These are phyloP conservation scores for Cercospora brassicicola DNA, from an alignment of 2,329 filamentous ascomycete genomes.

Conservation along the genomic window DNA sequence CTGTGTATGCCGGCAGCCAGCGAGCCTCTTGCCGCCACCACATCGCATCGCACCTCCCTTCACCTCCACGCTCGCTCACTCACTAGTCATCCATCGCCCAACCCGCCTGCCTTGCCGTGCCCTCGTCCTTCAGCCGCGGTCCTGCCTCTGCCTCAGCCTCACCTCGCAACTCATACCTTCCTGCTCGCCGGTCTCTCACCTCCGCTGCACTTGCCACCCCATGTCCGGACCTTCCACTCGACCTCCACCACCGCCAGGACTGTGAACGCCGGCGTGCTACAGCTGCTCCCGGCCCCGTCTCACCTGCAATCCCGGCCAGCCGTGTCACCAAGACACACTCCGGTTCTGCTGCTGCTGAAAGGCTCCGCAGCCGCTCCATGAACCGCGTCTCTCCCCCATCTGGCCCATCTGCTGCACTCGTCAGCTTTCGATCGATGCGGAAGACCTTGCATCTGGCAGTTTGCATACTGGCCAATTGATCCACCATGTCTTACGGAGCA, in stretches of 20 bases:
- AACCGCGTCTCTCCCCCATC: conserved; percentile 4
- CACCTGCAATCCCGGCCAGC: conserved; percentile 4
- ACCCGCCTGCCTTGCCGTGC: not conserved
- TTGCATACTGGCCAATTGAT: not conserved
- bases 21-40: conserved; percentile 10
- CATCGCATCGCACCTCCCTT: not conserved
- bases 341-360: not conserved
- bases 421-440: conserved; percentile 8
- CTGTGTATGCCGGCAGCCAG: conserved; percentile 15
- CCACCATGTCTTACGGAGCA: conserved; percentile 18
- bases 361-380: conserved; percentile 14
- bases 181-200: not conserved
- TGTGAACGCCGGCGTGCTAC: not conserved
- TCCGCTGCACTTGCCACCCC: not conserved
- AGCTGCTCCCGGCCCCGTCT: conserved; percentile 3
- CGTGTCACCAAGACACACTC: conserved; percentile 3
- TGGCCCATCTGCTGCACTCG: conserved; percentile 1
- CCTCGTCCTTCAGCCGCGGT: not conserved
- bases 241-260: not conserved
- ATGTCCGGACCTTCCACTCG: not conserved
- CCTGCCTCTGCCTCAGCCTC: not conserved
- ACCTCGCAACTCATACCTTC: not conserved
- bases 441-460: conserved; percentile 1
- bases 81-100: not conserved
- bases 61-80: conserved; percentile 8